Base-by-base conservation (phyloP, 2,329 filamentous ascomycete species). In the Beauveria pseudobassiana region DNA sequence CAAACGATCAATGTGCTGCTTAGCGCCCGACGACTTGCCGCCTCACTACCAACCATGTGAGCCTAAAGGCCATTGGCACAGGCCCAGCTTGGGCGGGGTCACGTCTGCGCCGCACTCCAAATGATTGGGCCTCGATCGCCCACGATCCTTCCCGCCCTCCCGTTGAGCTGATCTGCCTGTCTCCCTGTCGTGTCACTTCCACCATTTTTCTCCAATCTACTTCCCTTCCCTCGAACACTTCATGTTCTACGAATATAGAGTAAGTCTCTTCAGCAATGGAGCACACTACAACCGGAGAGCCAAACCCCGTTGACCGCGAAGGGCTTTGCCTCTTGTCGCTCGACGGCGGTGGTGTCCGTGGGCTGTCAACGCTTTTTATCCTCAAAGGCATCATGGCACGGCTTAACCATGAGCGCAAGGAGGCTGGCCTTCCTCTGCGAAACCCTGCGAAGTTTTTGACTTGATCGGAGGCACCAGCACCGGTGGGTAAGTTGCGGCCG, bases 381-480 rank as follows among this genome's bases (percentile, higher is more conserved):
- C 67, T 76, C 28, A 62, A 69, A 46, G 54, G 65, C 28, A 64
- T 76, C 6, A 74, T 75, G 69, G 58, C 53, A 7, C 64, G 61
- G 24, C 60, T 73, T 49, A 62, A 74, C 55, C 64, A 63, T 24
- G 62, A 66, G 2, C 53, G 53, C 22, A 10, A 24, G 16, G 14
- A 42, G 26, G 1, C 42, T 28, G 12, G 53, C 12, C 53, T 26
- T 45, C 55, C 10, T 68, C 67, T 22, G 69, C 67, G 6, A 72
- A 70, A 57, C 73, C 73, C n/a, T 73, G 69, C 63, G 69, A 74
- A 3, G 66, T 67, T 40, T 75, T 75, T 57, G 69, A 74, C 64
- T 69, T 80, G 67, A 80, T 80, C 38, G 70, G 69, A 16, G 71
- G 72, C 5, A 73, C 70, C 8, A 69, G 66, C 54, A 72, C 72